Evolutionary conservation across 345 rosid species (phyloP).

Genomic region (Hibiscus tridactylites): DNA sequence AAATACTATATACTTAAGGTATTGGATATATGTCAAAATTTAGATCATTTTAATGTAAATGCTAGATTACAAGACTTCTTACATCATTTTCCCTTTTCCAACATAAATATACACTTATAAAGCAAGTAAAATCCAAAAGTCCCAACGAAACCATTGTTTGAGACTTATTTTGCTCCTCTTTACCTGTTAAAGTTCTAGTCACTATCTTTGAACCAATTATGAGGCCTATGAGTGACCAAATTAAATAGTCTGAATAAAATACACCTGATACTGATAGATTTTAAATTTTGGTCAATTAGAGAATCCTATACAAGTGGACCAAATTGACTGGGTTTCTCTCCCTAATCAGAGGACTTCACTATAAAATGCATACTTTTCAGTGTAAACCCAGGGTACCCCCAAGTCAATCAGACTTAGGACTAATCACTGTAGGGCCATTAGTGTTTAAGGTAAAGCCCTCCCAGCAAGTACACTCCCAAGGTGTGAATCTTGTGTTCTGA

Average conservation of each 20-base stretch:
- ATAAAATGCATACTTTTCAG: not conserved
- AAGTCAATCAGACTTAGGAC: no score
- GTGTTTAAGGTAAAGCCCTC: no score
- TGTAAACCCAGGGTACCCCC: no score
- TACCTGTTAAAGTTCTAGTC: not conserved
- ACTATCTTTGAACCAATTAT: not conserved
- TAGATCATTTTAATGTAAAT: not conserved
- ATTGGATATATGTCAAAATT: not conserved
- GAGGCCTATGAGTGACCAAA: not conserved
- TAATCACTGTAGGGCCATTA: no score
- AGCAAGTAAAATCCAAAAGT: not conserved
- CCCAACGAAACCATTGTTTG: not conserved
- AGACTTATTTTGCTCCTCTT: not conserved
- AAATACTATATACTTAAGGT: not conserved
- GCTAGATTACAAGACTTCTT: not conserved
- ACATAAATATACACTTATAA: not conserved
- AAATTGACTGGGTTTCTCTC: not conserved
- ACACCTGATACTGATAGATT: not conserved
- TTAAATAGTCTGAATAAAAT: not conserved
- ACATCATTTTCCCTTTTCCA: not conserved
- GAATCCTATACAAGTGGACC: not conserved
- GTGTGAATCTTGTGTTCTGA: no score
- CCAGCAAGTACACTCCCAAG: no score
- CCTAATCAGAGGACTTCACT: slow-evolving; percentile 1
- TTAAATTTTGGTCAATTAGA: not conserved